These are phyloP conservation scores for Akanthomyces dipterigenus DNA, from an alignment of 2,329 filamentous ascomycete genomes.

Conservation along the genomic window DNA sequence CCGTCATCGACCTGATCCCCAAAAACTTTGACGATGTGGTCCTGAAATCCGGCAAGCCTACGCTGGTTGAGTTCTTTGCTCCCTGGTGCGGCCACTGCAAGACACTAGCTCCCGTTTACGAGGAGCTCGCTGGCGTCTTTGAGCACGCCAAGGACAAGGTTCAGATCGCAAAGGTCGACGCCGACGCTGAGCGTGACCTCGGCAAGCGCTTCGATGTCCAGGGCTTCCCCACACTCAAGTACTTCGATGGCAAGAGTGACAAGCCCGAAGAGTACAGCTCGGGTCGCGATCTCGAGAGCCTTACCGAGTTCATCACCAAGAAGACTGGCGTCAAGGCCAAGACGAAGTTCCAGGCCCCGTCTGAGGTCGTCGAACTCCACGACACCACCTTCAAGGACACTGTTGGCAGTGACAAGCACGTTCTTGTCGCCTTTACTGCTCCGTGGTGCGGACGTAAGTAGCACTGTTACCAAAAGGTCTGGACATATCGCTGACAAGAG, in stretches of 20 bases:
- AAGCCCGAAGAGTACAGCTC: constrained; percentile 79
- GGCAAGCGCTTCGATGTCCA: constrained; percentile 83
- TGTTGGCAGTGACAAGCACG: constrained; percentile 80
- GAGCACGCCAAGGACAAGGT: constrained; percentile 66
- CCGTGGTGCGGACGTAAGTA: constrained; percentile 96
- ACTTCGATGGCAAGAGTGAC: constrained; percentile 91
- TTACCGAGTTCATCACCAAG: constrained; percentile 72
- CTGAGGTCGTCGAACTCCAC: constrained; percentile 70
- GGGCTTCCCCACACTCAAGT: constrained; percentile 96
- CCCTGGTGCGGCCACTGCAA: constrained; percentile 99
- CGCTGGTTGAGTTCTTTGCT: constrained; percentile 95
- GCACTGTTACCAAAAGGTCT: no score
- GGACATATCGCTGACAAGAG: not conserved
- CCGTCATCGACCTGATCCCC: constrained; percentile 83
- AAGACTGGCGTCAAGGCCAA: constrained; percentile 82
- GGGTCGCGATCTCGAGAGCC: constrained; percentile 79
- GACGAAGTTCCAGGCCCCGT: constrained; percentile 66
- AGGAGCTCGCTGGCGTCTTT: constrained; percentile 75
- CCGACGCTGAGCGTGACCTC: constrained; percentile 77
- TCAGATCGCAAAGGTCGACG: constrained; percentile 91
- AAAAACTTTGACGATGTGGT: constrained; percentile 88
- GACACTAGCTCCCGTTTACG: constrained; percentile 88
- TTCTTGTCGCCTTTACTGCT: constrained; percentile 93
- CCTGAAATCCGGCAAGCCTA: constrained; percentile 86
- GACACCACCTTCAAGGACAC: constrained; percentile 70